A percentile compares a stretch with the other conserved stretches of the same genome.
Evolutionary conservation across 805 yeast species (phyloP).

Genomic region (Phaffomyces thermotolerans): DNA sequence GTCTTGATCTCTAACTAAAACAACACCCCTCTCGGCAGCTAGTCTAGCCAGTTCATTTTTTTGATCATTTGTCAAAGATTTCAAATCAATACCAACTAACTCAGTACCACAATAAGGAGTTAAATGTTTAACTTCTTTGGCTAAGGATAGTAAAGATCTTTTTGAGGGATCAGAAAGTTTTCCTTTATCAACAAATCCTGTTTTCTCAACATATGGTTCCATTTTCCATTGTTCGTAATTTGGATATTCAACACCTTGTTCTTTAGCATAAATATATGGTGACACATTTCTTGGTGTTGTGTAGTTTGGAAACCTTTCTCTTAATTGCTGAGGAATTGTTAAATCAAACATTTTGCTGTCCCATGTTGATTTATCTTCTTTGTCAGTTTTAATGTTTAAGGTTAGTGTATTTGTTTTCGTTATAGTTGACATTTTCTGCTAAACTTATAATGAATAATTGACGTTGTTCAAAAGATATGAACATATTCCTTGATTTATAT

Average conservation of each 20-base stretch:
- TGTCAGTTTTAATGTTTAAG: too few relatives aligned
- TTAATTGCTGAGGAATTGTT: neutral
- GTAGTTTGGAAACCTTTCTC: neutral
- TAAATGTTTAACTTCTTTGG: neutral
- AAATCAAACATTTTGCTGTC: neutral
- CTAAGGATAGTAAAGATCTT: neutral
- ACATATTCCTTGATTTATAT: too few relatives aligned
- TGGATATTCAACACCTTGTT: neutral
- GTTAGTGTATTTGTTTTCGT: too few relatives aligned
- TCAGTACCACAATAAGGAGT: constrained; percentile 29
- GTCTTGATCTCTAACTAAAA: constrained; percentile 60
- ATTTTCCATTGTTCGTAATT: neutral
- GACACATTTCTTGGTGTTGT: neutral
- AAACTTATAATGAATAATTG: too few relatives aligned
- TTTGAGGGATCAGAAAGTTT: neutral
- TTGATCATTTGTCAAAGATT: constrained; percentile 42
- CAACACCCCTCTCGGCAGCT: constrained; percentile 66
- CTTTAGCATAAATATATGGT: neutral
- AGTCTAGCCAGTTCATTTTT: constrained; percentile 64
- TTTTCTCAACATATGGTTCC: neutral
- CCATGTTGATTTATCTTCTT: neutral
- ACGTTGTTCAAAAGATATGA: too few relatives aligned
- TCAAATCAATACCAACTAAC: constrained; percentile 51
- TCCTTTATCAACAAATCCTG: neutral
- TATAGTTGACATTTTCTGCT: too few relatives aligned